Evolutionary conservation across 73 alveolate genomes (phyloP), one percentile per base, ranked within the genome.

Genomic region (Paramecium tetraurelia): DNA sequence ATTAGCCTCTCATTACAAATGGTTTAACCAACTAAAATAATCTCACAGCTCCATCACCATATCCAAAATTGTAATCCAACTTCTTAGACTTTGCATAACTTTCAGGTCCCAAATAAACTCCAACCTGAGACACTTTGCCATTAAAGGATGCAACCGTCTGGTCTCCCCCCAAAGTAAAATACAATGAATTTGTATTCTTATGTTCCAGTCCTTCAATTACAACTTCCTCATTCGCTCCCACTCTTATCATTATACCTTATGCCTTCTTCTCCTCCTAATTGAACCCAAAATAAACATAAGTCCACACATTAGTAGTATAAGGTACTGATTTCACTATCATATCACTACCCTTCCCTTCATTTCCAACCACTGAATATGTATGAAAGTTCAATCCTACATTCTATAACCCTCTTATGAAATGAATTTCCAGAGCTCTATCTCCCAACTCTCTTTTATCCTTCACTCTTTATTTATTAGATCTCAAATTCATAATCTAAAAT

Each of bases 371-470:
- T 4, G 76, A 31, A 35, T 80, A 80, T 6, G 90, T 80, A 48
- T 80, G 90, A 24, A 44, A 80, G 46, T 46, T 41, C 33, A 80
- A 18, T 41, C 76, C 90, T 38, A 43, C 31, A 48, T 80, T 80
- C 9, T 16, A 46, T 35, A 43, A 22, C 21, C 90, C 90, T 46
- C 90, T 41, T 22, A 80, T 80, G 22, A 31, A 80, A 44, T 80
- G 90, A 80, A 80, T 48, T 80, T 80, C 90, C n/a, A 80, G 7
- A 44, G 43, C 44, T 44, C 90, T 80, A 80, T 80, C 90, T 44
- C 90, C 90, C 16, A 80, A 80, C 24, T 80, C 57, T 44, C 72
- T 48, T 24, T 16, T 36, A 1, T 48, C 57, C n/a, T 35, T 35
- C 8, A 22, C 20, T 75, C 59, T 80, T 35, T 44, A 2, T 24